These are phyloP conservation scores for Lagenaria siceraria DNA, from an alignment of 306 rosid species.

Conservation along the genomic window DNA sequence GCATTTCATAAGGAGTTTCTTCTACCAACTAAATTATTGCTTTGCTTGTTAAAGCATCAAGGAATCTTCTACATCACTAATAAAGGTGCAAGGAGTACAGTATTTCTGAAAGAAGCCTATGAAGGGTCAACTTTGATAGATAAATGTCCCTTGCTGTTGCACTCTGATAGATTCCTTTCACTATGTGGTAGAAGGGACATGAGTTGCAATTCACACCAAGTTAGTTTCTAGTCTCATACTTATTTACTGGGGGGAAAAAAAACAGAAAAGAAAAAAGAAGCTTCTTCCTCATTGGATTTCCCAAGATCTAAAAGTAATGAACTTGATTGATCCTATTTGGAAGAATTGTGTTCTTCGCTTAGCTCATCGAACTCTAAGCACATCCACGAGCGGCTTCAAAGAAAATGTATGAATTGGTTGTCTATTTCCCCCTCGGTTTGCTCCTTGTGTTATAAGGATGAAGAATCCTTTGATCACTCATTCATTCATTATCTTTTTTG, in stretches of 20 bases:
- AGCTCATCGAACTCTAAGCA: too few species aligned
- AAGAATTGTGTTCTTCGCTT: too few species aligned
- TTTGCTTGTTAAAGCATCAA: constrained; percentile 70
- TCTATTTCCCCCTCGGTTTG: too few species aligned
- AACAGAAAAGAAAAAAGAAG: not conserved
- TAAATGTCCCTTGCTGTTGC: constrained; percentile 45
- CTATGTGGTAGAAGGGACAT: constrained; percentile 50
- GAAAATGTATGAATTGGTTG: too few species aligned
- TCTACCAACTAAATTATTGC: constrained; percentile 58
- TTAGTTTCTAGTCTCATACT: not conserved
- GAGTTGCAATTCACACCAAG: constrained; percentile 1
- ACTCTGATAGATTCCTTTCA: constrained; percentile 30
- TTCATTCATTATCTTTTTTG: too few species aligned
- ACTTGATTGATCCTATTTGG: too few species aligned
- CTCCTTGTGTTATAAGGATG: too few species aligned
- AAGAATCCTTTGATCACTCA: too few species aligned
- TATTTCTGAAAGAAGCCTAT: constrained; percentile 59
- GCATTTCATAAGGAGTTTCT: constrained; percentile 61
- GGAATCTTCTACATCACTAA: constrained; percentile 87
- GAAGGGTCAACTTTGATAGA: constrained; percentile 37
- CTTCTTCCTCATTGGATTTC: not conserved
- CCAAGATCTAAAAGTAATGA: not conserved
- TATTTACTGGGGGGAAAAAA: not conserved
- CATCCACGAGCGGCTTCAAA: too few species aligned
- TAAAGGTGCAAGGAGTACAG: constrained; percentile 70